phyloP scores from a whole-genome alignment of 306 rosid genomes.

The Dryas drummondii region DNA sequence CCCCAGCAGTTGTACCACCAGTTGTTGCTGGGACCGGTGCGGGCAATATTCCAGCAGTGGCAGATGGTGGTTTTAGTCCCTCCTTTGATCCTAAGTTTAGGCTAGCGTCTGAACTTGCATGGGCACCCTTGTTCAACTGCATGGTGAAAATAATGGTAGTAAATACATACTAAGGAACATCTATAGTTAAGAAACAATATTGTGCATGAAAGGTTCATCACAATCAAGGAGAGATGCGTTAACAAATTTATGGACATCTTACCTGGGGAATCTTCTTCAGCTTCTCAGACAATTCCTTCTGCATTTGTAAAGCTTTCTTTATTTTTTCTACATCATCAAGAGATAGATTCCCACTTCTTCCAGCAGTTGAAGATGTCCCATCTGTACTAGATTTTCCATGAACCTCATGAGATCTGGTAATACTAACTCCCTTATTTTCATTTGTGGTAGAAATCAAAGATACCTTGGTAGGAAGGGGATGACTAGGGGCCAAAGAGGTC shows the following conservation, averaged over 20 bases:
- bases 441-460: constrained; percentile 94
- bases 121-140: constrained; percentile 68
- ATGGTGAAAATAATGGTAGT: constrained; percentile 29
- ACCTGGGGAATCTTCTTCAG: constrained; percentile 76
- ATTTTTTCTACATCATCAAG: constrained; percentile 83
- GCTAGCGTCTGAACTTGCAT: constrained; percentile 44
- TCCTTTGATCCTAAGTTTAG: constrained; percentile 40
- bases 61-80: constrained; percentile 39
- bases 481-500: constrained; percentile 52
- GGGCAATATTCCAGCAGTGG: constrained; percentile 25
- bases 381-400: constrained; percentile 99
- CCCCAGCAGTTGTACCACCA: constrained; percentile 35
- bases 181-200: background rate
- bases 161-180: constrained; percentile 26
- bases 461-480: constrained; percentile 84
- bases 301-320: constrained; percentile 81
- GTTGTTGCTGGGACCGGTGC: constrained; percentile 12
- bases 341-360: constrained; percentile 77
- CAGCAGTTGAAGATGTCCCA: constrained; percentile 96
- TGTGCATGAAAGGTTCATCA: background rate
- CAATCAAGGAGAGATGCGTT: background rate
- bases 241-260: constrained; percentile 17
- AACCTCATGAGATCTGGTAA: constrained; percentile 99
- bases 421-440: constrained; percentile 99
- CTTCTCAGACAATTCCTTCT: constrained; percentile 73